Percentiles rank a stretch among this genome's conserved stretches.
Evolutionary conservation across 805 yeast genomes (phyloP).

Genomic region (Candida piceae): DNA sequence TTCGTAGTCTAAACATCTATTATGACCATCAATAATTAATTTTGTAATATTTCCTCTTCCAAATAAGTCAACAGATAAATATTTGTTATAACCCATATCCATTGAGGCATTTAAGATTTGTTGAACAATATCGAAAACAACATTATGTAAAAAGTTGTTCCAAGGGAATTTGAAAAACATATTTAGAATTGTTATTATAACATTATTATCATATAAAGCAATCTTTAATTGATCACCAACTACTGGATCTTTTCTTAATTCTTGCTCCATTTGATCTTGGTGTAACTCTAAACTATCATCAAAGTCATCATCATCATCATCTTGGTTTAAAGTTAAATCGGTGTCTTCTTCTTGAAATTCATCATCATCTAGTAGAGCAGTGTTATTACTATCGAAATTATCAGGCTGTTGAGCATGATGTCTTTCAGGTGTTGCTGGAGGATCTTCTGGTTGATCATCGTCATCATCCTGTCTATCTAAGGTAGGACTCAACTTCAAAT

Average conservation of each 20-base stretch:
- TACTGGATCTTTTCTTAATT: constrained; percentile 46
- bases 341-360: constrained; percentile 13
- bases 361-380: constrained; percentile 33
- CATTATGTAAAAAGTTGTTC: constrained; percentile 97
- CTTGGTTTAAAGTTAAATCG: constrained; percentile 19
- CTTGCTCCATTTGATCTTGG: constrained; percentile 23
- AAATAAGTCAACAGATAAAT: constrained; percentile 64
- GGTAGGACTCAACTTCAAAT: constrained; percentile 23
- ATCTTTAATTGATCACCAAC: constrained; percentile 88
- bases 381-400: constrained; percentile 21
- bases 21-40: constrained; percentile 56
- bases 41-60: constrained; percentile 57
- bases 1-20: constrained; percentile 54
- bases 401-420: neutral
- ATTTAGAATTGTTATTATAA: constrained; percentile 60
- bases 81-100: constrained; percentile 82
- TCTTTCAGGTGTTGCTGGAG: neutral
- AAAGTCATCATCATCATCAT: constrained; percentile 32
- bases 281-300: constrained; percentile 14
- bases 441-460: constrained; percentile 21
- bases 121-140: constrained; percentile 93
- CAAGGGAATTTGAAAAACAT: constrained; percentile 82
- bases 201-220: constrained; percentile 67
- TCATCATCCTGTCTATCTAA: constrained; percentile 5
- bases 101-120: constrained; percentile 82